phyloP scores from a whole-genome alignment of 228 moss, liverwort and hornwort species.

The Sphagnum fallax region DNA sequence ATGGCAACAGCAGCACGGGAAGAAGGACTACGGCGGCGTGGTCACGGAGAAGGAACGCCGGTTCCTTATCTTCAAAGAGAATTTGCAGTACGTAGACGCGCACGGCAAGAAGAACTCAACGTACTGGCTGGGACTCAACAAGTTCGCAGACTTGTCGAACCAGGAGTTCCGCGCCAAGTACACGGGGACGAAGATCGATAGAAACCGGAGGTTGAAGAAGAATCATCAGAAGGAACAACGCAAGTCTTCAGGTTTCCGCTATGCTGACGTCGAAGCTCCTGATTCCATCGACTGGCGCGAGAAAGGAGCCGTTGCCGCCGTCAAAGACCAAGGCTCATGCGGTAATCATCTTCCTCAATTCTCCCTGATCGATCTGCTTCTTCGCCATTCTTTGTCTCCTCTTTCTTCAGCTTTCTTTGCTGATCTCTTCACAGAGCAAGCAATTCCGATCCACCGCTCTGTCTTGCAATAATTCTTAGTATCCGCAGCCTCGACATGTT shows the following conservation, averaged over 20 bases:
- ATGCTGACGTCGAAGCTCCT: slow-evolving; percentile 44
- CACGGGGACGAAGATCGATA: slow-evolving; percentile 51
- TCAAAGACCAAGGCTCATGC: slow-evolving; percentile 83
- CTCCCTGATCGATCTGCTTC: background rate
- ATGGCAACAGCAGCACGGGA: slow-evolving; percentile 23
- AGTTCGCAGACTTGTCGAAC: slow-evolving; percentile 83
- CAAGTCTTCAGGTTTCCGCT: slow-evolving; percentile 35
- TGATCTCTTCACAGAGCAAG: background rate
- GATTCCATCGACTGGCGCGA: slow-evolving; percentile 66
- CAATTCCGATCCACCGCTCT: too few relatives aligned
- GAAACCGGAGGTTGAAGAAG: slow-evolving; percentile 23
- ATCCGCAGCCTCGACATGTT: too few relatives aligned
- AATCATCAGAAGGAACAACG: slow-evolving; percentile 11
- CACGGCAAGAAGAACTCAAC: slow-evolving; percentile 40
- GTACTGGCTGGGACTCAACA: slow-evolving; percentile 64
- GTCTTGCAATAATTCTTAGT: too few relatives aligned
- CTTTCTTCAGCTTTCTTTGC: background rate
- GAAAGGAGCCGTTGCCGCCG: slow-evolving; percentile 60
- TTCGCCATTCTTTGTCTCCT: background rate
- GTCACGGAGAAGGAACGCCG: slow-evolving; percentile 40
- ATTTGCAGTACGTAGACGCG: slow-evolving; percentile 60
- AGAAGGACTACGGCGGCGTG: slow-evolving; percentile 4
- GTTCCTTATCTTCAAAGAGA: slow-evolving; percentile 58
- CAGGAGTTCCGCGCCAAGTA: slow-evolving; percentile 68
- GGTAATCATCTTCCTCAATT: slow-evolving; percentile 22